Evolutionary conservation across 306 rosid species (phyloP).

Genomic region (Prunus campanulata): DNA sequence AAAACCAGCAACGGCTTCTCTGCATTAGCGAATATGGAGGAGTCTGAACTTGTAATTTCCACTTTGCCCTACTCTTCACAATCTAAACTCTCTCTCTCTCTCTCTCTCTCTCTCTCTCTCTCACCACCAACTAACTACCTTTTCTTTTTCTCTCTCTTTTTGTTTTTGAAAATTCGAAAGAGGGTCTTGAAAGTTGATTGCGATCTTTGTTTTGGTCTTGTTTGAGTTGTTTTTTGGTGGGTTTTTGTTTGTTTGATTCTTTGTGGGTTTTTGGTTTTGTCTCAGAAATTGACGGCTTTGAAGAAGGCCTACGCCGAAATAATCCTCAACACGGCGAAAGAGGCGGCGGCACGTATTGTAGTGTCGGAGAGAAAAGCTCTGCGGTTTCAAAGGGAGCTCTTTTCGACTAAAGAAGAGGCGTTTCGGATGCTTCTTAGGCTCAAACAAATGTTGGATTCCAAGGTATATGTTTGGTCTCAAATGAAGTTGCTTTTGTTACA

Average conservation of each 20-base stretch:
- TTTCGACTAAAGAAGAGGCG: constrained; percentile 55
- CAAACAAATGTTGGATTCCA: constrained; percentile 71
- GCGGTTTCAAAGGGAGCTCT: constrained; percentile 57
- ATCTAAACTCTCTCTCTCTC: neutral
- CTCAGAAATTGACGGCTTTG: constrained; percentile 74
- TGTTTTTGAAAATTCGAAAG: constrained; percentile 4
- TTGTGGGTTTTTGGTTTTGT: neutral
- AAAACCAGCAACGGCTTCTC: constrained; percentile 5
- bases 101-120: neutral
- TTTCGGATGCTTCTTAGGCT: constrained; percentile 73
- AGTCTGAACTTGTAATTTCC: constrained; percentile 45
- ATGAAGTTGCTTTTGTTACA: constrained; percentile 20
- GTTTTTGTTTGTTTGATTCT: neutral
- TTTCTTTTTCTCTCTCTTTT: neutral
- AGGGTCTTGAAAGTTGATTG: constrained; percentile 6
- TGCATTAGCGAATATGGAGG: constrained; percentile 39
- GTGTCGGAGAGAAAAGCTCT: constrained; percentile 63
- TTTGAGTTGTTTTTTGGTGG: constrained; percentile 2
- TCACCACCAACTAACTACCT: constrained; percentile 12
- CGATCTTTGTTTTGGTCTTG: constrained; percentile 21
- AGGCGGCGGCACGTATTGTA: constrained; percentile 76
- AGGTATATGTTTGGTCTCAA: constrained; percentile 38
- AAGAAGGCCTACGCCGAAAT: constrained; percentile 86
- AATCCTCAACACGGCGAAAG: constrained; percentile 78
- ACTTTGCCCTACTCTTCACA: neutral